Evolutionary conservation across 169 alveolate genomes (phyloP).

Genomic region (Perkinsus olseni): DNA sequence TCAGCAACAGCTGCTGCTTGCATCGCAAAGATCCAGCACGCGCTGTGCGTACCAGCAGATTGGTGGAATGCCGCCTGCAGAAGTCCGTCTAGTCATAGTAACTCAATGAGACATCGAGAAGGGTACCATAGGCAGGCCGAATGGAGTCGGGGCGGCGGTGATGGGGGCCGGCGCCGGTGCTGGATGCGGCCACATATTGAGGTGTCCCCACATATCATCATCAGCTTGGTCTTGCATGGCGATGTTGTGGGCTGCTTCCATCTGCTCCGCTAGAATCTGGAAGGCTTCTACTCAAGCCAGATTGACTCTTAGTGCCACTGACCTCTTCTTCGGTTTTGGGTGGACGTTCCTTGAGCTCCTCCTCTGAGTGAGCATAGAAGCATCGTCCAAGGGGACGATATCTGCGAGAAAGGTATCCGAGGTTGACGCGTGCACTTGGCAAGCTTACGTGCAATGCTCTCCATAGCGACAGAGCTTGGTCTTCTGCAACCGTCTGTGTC

Average conservation of each 20-base stretch:
- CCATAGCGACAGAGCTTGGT: not conserved
- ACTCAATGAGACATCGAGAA: too few relatives aligned
- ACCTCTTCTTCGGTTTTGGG: not conserved
- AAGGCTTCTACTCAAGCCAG: not conserved
- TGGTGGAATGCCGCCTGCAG: not conserved
- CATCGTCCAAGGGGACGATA: not conserved
- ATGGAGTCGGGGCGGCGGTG: not conserved
- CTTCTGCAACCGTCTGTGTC: not conserved
- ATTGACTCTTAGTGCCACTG: not conserved
- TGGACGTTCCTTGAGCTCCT: not conserved
- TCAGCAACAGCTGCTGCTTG: not conserved
- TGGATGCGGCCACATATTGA: not conserved
- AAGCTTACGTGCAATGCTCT: not conserved
- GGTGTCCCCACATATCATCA: not conserved
- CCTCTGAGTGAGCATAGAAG: not conserved
- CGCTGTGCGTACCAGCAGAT: not conserved
- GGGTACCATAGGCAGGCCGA: not conserved
- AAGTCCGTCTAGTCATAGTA: too few relatives aligned
- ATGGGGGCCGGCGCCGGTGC: not conserved
- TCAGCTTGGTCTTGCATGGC: not conserved
- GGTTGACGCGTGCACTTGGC: not conserved
- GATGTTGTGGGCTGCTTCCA: not conserved
- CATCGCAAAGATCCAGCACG: not conserved
- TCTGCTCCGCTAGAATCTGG: not conserved
- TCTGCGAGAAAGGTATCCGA: not conserved